A percentile compares a stretch with the other conserved stretches of the same genome.
These are phyloP conservation scores for Hyaloscypha bicolor DNA, from an alignment of 495 filamentous ascomycete genomes.

Conservation along the genomic window DNA sequence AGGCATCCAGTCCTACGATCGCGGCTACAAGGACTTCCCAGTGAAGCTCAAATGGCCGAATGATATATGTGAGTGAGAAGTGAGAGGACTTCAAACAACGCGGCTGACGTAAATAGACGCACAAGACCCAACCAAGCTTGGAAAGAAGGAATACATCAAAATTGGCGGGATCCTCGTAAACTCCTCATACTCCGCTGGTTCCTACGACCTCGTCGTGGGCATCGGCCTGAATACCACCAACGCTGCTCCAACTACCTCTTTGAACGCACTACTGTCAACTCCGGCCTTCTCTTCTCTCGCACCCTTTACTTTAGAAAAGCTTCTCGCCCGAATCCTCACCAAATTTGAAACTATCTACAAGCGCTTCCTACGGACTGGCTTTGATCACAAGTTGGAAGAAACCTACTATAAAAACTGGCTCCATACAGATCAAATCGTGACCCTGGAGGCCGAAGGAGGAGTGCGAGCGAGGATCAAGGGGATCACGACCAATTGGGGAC, in stretches of 20 bases:
- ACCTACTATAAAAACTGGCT: slow-evolving; percentile 89
- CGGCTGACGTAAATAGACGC: slow-evolving; percentile 53
- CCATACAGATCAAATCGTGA: slow-evolving; percentile 88
- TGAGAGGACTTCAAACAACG: not conserved
- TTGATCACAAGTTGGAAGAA: slow-evolving; percentile 68
- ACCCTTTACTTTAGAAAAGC: slow-evolving; percentile 72
- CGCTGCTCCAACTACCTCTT: slow-evolving; percentile 80
- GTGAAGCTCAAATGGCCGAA: slow-evolving; percentile 98
- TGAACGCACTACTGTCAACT: slow-evolving; percentile 64
- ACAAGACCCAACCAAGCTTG: slow-evolving; percentile 64
- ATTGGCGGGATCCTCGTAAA: slow-evolving; percentile 94
- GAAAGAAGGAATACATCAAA: slow-evolving; percentile 73
- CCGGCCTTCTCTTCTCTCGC: slow-evolving; percentile 46
- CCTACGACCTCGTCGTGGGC: slow-evolving; percentile 86
- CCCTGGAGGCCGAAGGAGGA: slow-evolving; percentile 80
- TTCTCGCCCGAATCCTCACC: slow-evolving; percentile 81
- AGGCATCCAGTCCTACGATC: slow-evolving; percentile 79
- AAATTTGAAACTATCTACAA: slow-evolving; percentile 78
- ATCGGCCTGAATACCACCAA: slow-evolving; percentile 92
- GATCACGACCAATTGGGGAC: slow-evolving; percentile 85
- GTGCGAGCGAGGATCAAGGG: slow-evolving; percentile 80
- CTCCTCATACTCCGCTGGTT: slow-evolving; percentile 72
- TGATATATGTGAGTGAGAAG: slow-evolving; percentile 64
- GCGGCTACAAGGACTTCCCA: slow-evolving; percentile 71
- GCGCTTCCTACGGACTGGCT: slow-evolving; percentile 72